phyloP scores from a whole-genome alignment of 148 eudicot species.

The Arbutus unedo region DNA sequence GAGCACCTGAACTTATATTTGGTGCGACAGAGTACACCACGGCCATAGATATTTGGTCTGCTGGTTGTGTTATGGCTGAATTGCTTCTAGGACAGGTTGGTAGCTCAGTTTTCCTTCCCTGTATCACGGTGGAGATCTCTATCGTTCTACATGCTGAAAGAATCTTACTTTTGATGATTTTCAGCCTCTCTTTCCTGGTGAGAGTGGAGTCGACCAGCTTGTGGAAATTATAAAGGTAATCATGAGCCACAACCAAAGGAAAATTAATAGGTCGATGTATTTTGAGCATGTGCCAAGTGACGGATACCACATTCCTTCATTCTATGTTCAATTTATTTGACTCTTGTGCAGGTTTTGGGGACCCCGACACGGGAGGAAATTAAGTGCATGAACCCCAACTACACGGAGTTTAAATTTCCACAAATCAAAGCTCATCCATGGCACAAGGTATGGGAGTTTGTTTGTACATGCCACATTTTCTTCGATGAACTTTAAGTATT shows the following conservation, averaged over 20 bases:
- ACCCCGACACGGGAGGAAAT: constrained; percentile 95
- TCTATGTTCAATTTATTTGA: neutral
- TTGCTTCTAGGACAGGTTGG: constrained; percentile 78
- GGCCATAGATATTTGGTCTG: constrained; percentile 94
- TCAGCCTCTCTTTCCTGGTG: constrained; percentile 60
- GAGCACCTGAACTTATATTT: constrained; percentile 89
- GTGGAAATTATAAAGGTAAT: constrained; percentile 57
- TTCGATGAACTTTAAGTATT: constrained; percentile 4
- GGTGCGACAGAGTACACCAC: constrained; percentile 93
- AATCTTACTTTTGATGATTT: constrained; percentile 10
- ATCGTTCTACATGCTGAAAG: constrained; percentile 7
- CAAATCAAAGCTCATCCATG: constrained; percentile 96
- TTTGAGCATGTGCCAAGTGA: neutral
- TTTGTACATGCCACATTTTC: neutral
- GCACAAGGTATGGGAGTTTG: constrained; percentile 69
- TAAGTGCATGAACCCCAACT: constrained; percentile 93
- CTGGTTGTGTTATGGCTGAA: constrained; percentile 89
- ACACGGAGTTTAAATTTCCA: constrained; percentile 82
- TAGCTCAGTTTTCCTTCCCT: neutral
- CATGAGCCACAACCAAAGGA: neutral
- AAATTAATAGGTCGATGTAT: neutral
- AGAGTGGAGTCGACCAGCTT: constrained; percentile 60
- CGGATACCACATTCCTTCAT: neutral
- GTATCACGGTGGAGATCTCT: neutral
- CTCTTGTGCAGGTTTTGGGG: constrained; percentile 66